These are phyloP conservation scores for Ustilago shanxiensis DNA, from an alignment of 1,284 basidiomycete species.

Conservation along the genomic window DNA sequence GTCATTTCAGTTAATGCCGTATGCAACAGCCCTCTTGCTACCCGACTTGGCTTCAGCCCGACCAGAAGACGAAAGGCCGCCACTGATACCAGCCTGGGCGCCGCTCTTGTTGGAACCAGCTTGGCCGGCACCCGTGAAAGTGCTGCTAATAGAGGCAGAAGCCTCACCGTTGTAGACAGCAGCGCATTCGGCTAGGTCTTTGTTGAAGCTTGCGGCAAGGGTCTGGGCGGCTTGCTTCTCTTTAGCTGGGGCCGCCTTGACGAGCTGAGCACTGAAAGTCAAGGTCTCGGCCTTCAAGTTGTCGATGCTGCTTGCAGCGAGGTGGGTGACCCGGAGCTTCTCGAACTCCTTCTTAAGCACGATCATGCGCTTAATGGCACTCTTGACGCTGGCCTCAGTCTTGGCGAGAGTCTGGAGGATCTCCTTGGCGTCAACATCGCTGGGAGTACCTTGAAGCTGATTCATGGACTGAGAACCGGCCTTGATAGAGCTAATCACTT, in stretches of 20 bases:
- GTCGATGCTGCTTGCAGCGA: slow-evolving; percentile 1
- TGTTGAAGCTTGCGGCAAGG: slow-evolving; percentile 13
- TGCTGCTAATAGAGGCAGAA: neutral
- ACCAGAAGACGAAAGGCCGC: neutral
- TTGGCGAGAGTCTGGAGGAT: slow-evolving; percentile 10
- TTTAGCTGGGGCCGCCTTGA: slow-evolving; percentile 14
- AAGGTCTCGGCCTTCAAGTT: slow-evolving; percentile 11
- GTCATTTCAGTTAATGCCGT: neutral
- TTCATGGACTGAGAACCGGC: neutral
- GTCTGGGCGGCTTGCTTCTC: slow-evolving; percentile 8
- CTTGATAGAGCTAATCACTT: slow-evolving; percentile 14
- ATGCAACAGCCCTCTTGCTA: neutral
- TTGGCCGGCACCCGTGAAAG: neutral
- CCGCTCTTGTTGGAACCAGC: neutral
- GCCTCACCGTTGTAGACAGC: slow-evolving; percentile 5
- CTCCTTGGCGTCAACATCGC: slow-evolving; percentile 14
- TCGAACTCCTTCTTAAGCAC: slow-evolving; percentile 22
- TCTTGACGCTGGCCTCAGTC: slow-evolving; percentile 21
- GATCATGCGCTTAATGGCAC: slow-evolving; percentile 1
- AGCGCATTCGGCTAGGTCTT: slow-evolving; percentile 7
- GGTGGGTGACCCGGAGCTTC: slow-evolving; percentile 11
- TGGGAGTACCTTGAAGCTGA: slow-evolving; percentile 3
- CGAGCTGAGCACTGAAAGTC: slow-evolving; percentile 7
- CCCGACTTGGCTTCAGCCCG: neutral
- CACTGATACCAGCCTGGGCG: neutral